These are phyloP conservation scores for Secale cereale DNA, from an alignment of 176 grass and related monocot genomes.

Conservation along the genomic window DNA sequence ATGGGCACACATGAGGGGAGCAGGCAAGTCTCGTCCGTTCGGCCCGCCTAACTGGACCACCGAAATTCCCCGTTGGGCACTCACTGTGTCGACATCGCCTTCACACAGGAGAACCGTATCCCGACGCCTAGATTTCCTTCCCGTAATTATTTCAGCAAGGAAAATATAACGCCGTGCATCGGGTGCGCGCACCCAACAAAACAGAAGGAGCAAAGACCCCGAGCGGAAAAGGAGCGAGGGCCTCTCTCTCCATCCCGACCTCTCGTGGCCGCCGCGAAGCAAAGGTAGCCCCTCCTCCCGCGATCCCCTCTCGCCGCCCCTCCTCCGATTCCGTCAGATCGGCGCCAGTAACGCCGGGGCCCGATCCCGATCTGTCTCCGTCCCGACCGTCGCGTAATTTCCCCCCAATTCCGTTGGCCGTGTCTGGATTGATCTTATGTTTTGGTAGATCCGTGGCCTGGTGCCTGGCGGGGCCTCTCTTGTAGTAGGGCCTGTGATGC, in stretches of 20 bases:
- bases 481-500: not conserved
- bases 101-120: not conserved
- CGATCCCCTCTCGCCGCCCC: not conserved
- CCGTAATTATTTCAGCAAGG: not conserved
- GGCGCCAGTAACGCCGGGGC: not conserved
- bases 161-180: not conserved
- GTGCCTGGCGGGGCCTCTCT: not conserved
- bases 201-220: not conserved
- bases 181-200: not conserved
- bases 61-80: not conserved
- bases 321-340: conserved; percentile 9
- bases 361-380: not conserved
- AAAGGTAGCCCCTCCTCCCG: conserved; percentile 1
- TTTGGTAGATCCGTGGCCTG: not conserved
- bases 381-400: not conserved
- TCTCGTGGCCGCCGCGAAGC: conserved; percentile 8
- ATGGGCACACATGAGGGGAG: too few species aligned
- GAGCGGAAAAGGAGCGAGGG: not conserved
- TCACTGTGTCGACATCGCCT: not conserved
- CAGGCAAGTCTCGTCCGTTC: too few species aligned
- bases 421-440: not conserved
- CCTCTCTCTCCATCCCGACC: conserved; percentile 9
- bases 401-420: not conserved
- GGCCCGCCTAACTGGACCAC: not conserved
- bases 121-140: not conserved